Evolutionary conservation across 805 yeast species (phyloP), one percentile per base, ranked within the genome.

Genomic region (Blastobotrys terrestris): DNA sequence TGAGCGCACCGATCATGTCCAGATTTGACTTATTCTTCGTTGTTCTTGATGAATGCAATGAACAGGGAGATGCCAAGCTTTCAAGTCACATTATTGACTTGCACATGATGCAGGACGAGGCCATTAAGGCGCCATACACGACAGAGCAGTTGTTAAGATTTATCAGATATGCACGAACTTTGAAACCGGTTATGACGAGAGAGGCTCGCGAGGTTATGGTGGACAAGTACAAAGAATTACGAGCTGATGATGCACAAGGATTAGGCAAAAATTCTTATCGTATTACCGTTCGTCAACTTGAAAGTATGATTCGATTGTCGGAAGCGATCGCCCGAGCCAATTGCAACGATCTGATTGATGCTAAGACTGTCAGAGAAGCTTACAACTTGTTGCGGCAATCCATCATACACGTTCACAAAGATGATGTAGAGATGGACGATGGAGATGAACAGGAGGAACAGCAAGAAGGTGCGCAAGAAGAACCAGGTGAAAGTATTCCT

Each of bases 1-100:
- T 94, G 97, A 87, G 96, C 14, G 98, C 97, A 0, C 99, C 99
- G 1, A 94, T 94, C 66, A 94, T 94, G 97, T 92, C 98, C 31
- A 83, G 99, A 71, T 94, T 94, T 68, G 99, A 94, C 71, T 72
- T 94, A 58, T 94, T 94, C 67, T 94, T 94, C 64, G 97, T 94
- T 22, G 85, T 94, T 50, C 74, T 94, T 58, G 99, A 92, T 70
- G 98, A 94, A 64, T 87, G 97, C 67, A 92, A 92, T 64, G 97
- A 88, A 64, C 79, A 83, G 60, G 79, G 90, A 44, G 99, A 94
- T 67, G 85, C 95, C 0, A 87, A 87, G 60, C 74, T 94, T 56
- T 97, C 99, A 0, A 78, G 84, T 35, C 98, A 94, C 67, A 94
- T 94, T 63, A 97, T 94, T 31, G 88, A 86, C 61, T 74, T 94